phyloP scores from a whole-genome alignment of 208 protist genomes.

The Crithidia sp. region DNA sequence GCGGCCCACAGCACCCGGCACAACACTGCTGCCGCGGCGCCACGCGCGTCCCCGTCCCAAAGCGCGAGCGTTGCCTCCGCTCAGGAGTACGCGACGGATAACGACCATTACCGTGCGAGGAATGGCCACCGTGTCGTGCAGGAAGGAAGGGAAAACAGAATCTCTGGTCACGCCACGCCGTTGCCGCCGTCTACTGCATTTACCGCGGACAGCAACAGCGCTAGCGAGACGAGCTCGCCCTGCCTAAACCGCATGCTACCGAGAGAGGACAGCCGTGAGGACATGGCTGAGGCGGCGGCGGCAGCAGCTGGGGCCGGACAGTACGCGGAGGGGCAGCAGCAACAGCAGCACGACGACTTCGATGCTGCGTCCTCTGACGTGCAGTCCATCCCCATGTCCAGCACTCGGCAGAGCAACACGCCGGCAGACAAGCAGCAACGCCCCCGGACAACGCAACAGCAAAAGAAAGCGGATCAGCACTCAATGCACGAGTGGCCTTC shows the following conservation, averaged over 20 bases:
- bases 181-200: background rate
- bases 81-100: too few relatives aligned
- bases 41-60: background rate
- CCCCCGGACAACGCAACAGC: background rate
- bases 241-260: conserved; percentile 10
- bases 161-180: background rate
- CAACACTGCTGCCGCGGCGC: background rate
- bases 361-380: background rate
- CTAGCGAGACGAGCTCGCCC: conserved; percentile 8
- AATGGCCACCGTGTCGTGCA: too few relatives aligned
- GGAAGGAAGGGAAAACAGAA: too few relatives aligned
- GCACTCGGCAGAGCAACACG: background rate
- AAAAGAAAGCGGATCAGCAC: too few relatives aligned
- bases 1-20: background rate
- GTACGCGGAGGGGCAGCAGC: too few relatives aligned
- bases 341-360: too few relatives aligned
- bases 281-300: background rate
- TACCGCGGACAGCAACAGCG: background rate
- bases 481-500: background rate
- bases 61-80: background rate
- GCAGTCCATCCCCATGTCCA: conserved; percentile 10
- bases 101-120: too few relatives aligned
- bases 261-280: background rate
- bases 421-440: conserved; percentile 1
- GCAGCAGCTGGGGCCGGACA: background rate